Base-by-base conservation (phyloP, 2,329 filamentous ascomycete genomes). In the Daldinia eschscholtzii region DNA sequence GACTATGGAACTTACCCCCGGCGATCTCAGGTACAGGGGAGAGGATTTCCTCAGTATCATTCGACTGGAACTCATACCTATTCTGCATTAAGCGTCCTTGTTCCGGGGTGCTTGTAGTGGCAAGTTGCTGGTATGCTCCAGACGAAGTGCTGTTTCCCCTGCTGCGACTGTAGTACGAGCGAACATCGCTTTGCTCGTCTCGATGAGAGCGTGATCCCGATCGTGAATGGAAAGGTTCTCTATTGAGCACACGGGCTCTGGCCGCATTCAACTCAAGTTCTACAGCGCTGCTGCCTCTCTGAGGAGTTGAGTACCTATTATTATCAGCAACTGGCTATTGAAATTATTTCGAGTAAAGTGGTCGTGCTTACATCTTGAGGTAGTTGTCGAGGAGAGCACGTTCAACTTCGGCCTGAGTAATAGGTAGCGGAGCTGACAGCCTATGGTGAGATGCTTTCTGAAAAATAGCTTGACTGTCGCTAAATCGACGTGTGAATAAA, bases 11-110 rank as follows among this genome's bases (percentile, higher is more conserved):
- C 6, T 52, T 44, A 3, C 61, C 44, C 37, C 42, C 57, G 6
- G 42, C 44, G 20, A 30, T 55, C 44, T 74, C 70, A 35, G 52
- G 35, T 3, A 69, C 65, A 5, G 73, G 69, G 18, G 67, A 63
- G 10, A 64, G 57, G 30, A 10, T 13, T 2, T 64, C 39, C 15
- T 70, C 60, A 15, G n/a, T 37, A 5, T 58, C 60, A 35, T 33
- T 65, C 30, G 28, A 48, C 52, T 33, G 52, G 33, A 68, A 61
- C 6, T 70, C 61, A 28, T 65, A 65, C 2, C 28, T 44, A n/a
- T 35, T 30, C 12, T 58, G 57, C 2, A 52, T 33, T 12, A 42
- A 15, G 26, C 67, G 70, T n/a, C 67, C 67, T 61, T 61, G 55
- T n/a, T 67, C 64, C 1, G 58, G 64, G 10, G 64, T 58, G 4